phyloP scores from a whole-genome alignment of 495 filamentous ascomycete species.

The Penicillium egyptiacum region DNA sequence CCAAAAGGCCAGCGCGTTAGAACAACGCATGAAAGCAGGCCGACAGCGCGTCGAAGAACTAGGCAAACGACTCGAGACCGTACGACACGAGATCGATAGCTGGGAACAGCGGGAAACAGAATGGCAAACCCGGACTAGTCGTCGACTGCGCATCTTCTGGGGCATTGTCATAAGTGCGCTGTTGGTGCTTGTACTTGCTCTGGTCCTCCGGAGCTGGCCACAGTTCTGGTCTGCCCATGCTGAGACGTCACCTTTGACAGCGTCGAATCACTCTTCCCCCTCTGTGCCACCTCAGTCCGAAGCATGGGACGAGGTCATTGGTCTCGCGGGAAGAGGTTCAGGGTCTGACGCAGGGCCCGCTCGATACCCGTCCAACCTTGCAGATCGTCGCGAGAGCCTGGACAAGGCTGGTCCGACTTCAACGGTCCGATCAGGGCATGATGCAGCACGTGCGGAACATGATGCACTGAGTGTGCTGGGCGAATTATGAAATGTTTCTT shows the following conservation, averaged over 20 bases:
- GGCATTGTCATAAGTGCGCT: constrained; percentile 41
- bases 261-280: constrained; percentile 8
- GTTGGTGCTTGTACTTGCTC: constrained; percentile 43
- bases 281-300: constrained; percentile 5
- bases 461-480: constrained; percentile 38
- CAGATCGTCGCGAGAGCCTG: constrained; percentile 23
- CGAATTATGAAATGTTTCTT: constrained; percentile 30
- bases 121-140: constrained; percentile 68
- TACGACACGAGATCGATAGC: constrained; percentile 61
- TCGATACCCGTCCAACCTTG: constrained; percentile 25
- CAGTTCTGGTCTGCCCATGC: constrained; percentile 4
- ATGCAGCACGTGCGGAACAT: constrained; percentile 17
- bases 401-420: constrained; percentile 9
- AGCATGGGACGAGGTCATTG: constrained; percentile 12
- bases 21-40: constrained; percentile 62
- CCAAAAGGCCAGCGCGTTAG: constrained; percentile 62
- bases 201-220: constrained; percentile 41
- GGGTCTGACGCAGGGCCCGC: constrained; percentile 6
- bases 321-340: background rate
- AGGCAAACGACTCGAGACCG: constrained; percentile 63
- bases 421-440: constrained; percentile 2
- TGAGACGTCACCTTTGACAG: background rate
- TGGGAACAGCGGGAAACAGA: constrained; percentile 72
- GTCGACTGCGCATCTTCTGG: constrained; percentile 63
- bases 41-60: constrained; percentile 63